A percentile compares a stretch with the other conserved stretches of the same genome.
phyloP scores from a whole-genome alignment of 768 basidiomycete species.

The Favolaschia claudopus region DNA sequence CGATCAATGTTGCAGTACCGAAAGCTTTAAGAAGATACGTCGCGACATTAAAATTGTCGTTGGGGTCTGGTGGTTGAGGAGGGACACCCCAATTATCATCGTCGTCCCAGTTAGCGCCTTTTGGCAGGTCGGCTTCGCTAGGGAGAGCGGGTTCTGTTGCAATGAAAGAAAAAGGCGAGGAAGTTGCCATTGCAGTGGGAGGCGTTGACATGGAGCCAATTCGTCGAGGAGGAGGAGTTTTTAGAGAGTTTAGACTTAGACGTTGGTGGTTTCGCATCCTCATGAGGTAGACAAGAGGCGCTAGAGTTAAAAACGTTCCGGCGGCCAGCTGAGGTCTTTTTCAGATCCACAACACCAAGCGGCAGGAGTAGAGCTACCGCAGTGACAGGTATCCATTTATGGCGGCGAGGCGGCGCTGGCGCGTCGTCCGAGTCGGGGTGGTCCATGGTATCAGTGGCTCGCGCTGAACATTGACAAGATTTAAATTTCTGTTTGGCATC shows the following conservation, averaged over 20 bases:
- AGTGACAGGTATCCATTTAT: constrained; percentile 19
- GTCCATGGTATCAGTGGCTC: constrained; percentile 5
- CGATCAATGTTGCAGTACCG: constrained; percentile 67
- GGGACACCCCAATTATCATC: constrained; percentile 24
- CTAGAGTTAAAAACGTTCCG: constrained; percentile 20
- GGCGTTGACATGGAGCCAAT: background rate
- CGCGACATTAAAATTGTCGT: constrained; percentile 55
- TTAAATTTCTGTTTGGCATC: constrained; percentile 11
- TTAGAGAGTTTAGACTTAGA: constrained; percentile 1
- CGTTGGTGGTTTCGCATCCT: constrained; percentile 4
- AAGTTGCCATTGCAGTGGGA: background rate
- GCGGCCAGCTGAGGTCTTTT: constrained; percentile 7
- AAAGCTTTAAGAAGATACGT: constrained; percentile 71
- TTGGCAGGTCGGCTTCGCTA: background rate
- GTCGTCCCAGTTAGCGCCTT: constrained; percentile 24
- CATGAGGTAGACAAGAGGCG: constrained; percentile 25
- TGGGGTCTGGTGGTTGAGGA: constrained; percentile 9
- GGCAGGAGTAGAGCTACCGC: constrained; percentile 3
- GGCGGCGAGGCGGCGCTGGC: constrained; percentile 1
- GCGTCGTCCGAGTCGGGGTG: too few relatives aligned
- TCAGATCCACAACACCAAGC: background rate
- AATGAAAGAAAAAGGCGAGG: background rate
- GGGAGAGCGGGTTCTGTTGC: background rate
- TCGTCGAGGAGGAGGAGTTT: constrained; percentile 20
- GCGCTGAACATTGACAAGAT: too few relatives aligned